Evolutionary conservation across 345 rosid species (phyloP).

Genomic region (Alliaria petiolata): DNA sequence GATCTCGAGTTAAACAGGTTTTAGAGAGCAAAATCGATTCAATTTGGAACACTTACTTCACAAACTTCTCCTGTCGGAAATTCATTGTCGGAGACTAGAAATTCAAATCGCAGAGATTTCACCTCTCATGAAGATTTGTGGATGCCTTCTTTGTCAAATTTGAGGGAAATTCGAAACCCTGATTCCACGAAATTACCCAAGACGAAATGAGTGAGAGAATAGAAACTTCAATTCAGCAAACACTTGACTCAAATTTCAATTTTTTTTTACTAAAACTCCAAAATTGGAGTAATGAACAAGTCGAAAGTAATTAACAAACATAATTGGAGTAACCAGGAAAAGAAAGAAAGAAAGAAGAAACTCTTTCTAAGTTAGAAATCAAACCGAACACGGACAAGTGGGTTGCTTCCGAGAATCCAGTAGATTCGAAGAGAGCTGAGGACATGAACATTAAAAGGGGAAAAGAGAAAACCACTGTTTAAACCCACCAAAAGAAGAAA

Average conservation of each 20-base stretch:
- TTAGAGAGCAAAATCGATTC: not conserved
- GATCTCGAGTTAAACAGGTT: not conserved
- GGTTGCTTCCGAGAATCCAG: constrained; percentile 16
- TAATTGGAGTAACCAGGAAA: not conserved
- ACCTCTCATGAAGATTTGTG: constrained; percentile 2
- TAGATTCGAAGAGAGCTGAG: not conserved
- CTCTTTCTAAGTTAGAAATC: not conserved
- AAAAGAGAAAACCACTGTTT: not conserved
- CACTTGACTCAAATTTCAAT: not conserved
- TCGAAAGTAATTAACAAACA: not conserved
- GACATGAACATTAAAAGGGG: not conserved
- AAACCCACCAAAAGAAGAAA: not conserved
- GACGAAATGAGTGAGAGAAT: not conserved
- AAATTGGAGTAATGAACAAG: not conserved
- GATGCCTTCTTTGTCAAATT: not conserved
- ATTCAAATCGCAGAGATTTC: constrained; percentile 8
- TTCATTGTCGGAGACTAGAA: constrained; percentile 33
- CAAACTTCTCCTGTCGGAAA: constrained; percentile 54
- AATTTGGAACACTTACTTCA: constrained; percentile 52
- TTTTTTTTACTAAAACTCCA: not conserved
- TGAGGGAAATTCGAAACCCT: not conserved
- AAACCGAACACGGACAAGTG: constrained; percentile 10
- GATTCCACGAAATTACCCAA: not conserved
- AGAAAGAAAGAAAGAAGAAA: too few relatives aligned
- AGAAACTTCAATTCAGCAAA: not conserved